Conservation (phyloP, 1,284 basidiomycete genomes). For the Bondarzewia mesenterica region DNA sequence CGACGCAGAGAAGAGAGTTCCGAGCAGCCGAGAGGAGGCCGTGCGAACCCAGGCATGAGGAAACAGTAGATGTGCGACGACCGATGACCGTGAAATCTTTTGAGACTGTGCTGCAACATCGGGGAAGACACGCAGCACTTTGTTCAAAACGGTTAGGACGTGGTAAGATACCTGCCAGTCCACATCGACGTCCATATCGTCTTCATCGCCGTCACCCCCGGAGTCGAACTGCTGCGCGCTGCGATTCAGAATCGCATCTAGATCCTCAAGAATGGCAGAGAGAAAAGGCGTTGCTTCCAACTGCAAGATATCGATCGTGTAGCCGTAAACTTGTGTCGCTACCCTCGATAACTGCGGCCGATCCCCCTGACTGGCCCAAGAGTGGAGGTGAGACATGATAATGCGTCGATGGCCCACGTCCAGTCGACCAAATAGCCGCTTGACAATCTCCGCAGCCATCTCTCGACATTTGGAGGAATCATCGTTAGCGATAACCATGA, state of each 20-base stretch:
- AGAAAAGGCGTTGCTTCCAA: slow-evolving; percentile 41
- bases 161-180: slow-evolving; percentile 88
- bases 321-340: slow-evolving; percentile 75
- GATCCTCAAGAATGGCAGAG: slow-evolving; percentile 49
- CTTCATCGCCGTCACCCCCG: slow-evolving; percentile 30
- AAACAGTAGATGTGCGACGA: slow-evolving; percentile 71
- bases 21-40: slow-evolving; percentile 74
- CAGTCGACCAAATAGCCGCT: slow-evolving; percentile 64
- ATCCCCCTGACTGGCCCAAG: slow-evolving; percentile 69
- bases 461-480: slow-evolving; percentile 83
- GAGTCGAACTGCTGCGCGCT: slow-evolving; percentile 34
- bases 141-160: slow-evolving; percentile 58
- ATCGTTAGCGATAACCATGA: slow-evolving; percentile 93
- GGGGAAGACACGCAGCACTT: slow-evolving; percentile 55
- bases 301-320: slow-evolving; percentile 64
- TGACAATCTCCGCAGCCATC: slow-evolving; percentile 80
- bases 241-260: slow-evolving; percentile 41
- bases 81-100: slow-evolving; percentile 53
- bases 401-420: slow-evolving; percentile 52
- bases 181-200: slow-evolving; percentile 40
- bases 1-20: slow-evolving; percentile 54
- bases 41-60: slow-evolving; percentile 94
- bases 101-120: slow-evolving; percentile 31
- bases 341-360: slow-evolving; percentile 63
- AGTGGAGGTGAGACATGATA: slow-evolving; percentile 67